Percentiles rank a stretch among this genome's conserved stretches.
These are phyloP conservation scores for Trametes villosa DNA, from an alignment of 768 basidiomycete species.

Conservation along the genomic window DNA sequence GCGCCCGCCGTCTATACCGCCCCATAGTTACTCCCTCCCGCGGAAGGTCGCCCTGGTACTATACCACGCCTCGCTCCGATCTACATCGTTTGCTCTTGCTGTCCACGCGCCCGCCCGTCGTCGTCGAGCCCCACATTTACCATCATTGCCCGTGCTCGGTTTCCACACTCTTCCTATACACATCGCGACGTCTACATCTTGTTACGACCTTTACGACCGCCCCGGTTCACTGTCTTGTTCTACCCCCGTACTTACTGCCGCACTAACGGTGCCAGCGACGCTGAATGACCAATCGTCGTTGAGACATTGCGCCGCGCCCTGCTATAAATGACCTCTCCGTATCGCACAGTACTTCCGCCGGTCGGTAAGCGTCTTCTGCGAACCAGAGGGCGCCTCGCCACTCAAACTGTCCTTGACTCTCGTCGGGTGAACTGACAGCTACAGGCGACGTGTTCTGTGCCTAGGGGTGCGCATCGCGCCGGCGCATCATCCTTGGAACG, in stretches of 20 bases:
- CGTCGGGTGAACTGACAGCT: no score
- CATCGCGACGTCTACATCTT: constrained; percentile 1
- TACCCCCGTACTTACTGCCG: constrained; percentile 6
- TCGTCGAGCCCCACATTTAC: neutral
- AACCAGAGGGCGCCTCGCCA: no score
- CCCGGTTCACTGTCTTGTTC: neutral
- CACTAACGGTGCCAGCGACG: constrained; percentile 8
- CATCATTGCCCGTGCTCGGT: neutral
- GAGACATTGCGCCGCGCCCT: no score
- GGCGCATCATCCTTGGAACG: no score
- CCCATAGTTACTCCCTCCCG: neutral
- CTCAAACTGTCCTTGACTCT: no score
- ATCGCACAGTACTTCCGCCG: no score
- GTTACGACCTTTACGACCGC: constrained; percentile 22
- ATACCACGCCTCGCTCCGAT: constrained; percentile 1
- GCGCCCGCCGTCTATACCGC: neutral
- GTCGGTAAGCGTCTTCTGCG: no score
- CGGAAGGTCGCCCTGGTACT: constrained; percentile 5
- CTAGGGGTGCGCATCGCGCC: no score
- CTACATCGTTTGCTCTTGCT: neutral
- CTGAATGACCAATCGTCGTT: constrained; percentile 7
- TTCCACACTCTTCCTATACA: neutral
- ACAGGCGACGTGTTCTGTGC: no score
- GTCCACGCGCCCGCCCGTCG: neutral
- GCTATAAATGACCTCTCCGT: no score